Evolutionary conservation across 257 asterid genomes (phyloP).

Genomic region (Paulownia fortunei): DNA sequence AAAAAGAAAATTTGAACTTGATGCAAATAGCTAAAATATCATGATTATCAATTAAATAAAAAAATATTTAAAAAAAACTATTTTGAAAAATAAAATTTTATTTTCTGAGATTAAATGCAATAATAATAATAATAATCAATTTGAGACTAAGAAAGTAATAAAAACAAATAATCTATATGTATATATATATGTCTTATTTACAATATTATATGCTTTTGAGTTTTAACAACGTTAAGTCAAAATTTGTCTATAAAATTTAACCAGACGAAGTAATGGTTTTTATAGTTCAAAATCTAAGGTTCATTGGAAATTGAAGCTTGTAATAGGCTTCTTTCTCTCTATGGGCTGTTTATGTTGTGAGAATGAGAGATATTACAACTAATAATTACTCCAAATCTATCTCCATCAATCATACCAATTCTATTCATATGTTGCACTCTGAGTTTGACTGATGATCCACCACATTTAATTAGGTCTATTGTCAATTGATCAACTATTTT

Average conservation of each 20-base stretch:
- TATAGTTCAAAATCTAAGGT: background rate
- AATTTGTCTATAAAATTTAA: background rate
- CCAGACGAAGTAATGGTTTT: background rate
- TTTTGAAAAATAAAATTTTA: too few species aligned
- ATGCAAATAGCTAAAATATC: too few species aligned
- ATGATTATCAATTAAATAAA: too few species aligned
- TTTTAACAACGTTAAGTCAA: too few species aligned
- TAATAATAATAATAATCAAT: too few species aligned
- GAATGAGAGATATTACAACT: slow-evolving; percentile 12
- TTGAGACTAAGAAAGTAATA: too few species aligned
- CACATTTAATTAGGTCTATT: slow-evolving; percentile 15
- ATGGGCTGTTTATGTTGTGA: slow-evolving; percentile 21
- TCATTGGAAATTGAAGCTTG: slow-evolving; percentile 32
- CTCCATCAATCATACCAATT: background rate
- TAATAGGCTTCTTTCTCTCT: background rate
- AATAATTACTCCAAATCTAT: background rate
- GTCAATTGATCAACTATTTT: slow-evolving; percentile 28
- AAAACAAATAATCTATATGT: too few species aligned
- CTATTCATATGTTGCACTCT: background rate
- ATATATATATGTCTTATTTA: too few species aligned
- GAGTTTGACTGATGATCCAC: slow-evolving; percentile 16
- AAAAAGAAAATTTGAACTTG: too few species aligned
- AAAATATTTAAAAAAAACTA: too few species aligned
- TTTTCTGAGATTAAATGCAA: too few species aligned
- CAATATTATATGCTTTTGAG: too few species aligned